Evolutionary conservation across 116 monocot species (phyloP).

Genomic region (Iris pallida): DNA sequence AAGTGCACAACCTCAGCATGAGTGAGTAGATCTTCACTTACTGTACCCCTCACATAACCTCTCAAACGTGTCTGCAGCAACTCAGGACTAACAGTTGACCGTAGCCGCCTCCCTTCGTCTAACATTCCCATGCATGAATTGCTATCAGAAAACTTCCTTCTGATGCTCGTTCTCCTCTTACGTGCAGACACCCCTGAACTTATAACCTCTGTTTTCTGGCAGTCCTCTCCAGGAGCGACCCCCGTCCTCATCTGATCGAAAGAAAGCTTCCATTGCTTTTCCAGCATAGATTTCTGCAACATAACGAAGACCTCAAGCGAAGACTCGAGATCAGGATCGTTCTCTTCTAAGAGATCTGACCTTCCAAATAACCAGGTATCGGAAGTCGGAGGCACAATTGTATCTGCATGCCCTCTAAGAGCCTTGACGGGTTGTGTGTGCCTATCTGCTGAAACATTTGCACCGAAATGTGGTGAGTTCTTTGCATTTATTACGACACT

Average conservation of each 20-base stretch:
- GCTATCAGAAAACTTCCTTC: conserved; percentile 22
- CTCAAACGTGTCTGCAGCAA: conserved; percentile 27
- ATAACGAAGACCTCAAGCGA: conserved; percentile 72
- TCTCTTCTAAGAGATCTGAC: conserved; percentile 8
- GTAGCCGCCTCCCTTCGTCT: conserved; percentile 20
- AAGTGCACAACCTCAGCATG: conserved; percentile 81
- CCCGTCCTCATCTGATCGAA: conserved; percentile 29
- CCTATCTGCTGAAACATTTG: conserved; percentile 37
- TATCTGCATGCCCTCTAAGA: conserved; percentile 38
- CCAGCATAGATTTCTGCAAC: conserved; percentile 89
- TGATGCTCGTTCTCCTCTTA: conserved; percentile 42
- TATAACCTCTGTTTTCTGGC: conserved; percentile 19
- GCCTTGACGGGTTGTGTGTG: conserved; percentile 47
- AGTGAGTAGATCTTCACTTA: conserved; percentile 62
- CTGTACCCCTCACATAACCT: conserved; percentile 69
- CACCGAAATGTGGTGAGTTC: conserved; percentile 40
- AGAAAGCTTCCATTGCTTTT: conserved; percentile 92
- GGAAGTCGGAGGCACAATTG: conserved; percentile 20
- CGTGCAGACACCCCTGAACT: conserved; percentile 73
- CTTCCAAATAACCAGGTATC: conserved; percentile 13
- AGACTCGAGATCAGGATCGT: conserved; percentile 41
- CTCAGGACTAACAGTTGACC: conserved; percentile 38
- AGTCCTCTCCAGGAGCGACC: conserved; percentile 16
- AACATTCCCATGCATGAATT: conserved; percentile 6
- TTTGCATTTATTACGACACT: conserved; percentile 32